phyloP scores from a whole-genome alignment of 1,139 yeast species.

The Blastobotrys arbuscula region DNA sequence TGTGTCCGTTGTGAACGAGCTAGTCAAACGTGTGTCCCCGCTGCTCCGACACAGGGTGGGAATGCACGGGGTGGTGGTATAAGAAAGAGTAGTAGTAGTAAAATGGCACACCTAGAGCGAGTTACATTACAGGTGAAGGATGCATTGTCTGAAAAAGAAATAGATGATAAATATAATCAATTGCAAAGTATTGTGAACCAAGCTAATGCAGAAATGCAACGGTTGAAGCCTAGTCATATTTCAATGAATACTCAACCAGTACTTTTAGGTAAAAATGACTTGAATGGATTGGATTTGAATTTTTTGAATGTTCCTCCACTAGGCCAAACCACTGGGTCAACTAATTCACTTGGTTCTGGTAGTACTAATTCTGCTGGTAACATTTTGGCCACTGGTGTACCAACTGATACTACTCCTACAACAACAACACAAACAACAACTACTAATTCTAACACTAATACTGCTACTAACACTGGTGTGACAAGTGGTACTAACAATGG shows the following conservation, averaged over 20 bases:
- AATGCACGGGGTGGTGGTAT: not conserved
- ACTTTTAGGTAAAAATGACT: not conserved
- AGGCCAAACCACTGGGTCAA: too few relatives aligned
- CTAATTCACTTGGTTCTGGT: too few relatives aligned
- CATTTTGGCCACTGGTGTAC: too few relatives aligned
- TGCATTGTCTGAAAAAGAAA: slow-evolving; percentile 5
- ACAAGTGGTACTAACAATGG: not conserved
- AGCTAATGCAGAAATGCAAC: slow-evolving; percentile 21
- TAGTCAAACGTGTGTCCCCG: slow-evolving; percentile 2
- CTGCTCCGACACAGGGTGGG: slow-evolving; percentile 7
- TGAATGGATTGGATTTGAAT: not conserved
- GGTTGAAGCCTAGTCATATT: slow-evolving; percentile 18
- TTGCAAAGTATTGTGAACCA: slow-evolving; percentile 5
- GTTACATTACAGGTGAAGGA: not conserved
- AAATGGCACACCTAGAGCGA: slow-evolving; percentile 4
- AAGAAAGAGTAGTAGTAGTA: not conserved
- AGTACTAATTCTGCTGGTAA: too few relatives aligned
- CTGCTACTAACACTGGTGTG: not conserved
- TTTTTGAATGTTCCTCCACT: not conserved
- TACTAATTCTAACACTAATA: not conserved
- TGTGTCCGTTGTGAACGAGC: slow-evolving; percentile 10
- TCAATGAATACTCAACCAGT: not conserved
- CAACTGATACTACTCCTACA: not conserved
- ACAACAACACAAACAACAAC: not conserved
- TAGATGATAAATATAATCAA: not conserved